Conservation (phyloP, 148 eudicot species). For the Suaeda aralocaspica region DNA sequence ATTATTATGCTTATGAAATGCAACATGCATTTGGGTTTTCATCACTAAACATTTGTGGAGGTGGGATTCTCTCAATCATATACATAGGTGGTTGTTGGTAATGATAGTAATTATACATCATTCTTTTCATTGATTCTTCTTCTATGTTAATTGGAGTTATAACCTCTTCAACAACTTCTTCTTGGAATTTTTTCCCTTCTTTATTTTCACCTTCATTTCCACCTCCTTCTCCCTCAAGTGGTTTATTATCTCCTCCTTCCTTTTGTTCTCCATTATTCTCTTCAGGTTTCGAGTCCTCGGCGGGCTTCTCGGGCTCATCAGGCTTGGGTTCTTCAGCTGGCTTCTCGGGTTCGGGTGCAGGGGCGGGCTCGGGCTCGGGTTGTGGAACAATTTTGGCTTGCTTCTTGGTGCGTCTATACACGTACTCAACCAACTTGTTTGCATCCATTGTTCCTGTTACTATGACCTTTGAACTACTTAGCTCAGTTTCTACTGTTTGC, state of each 20-base stretch:
- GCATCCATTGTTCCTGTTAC: constrained; percentile 94
- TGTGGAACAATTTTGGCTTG: constrained; percentile 75
- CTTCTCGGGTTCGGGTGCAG: constrained; percentile 39
- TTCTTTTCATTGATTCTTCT: constrained; percentile 53
- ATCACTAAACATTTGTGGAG: constrained; percentile 91
- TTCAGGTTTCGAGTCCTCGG: constrained; percentile 24
- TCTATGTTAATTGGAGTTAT: constrained; percentile 18
- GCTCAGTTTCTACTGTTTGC: constrained; percentile 67
- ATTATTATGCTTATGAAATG: constrained; percentile 38
- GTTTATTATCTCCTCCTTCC: neutral
- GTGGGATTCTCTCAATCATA: constrained; percentile 74
- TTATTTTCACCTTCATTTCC: constrained; percentile 17
- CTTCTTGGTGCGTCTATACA: constrained; percentile 78
- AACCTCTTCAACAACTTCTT: constrained; percentile 6
- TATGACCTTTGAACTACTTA: constrained; percentile 62
- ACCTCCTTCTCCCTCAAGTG: constrained; percentile 19
- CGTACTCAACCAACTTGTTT: constrained; percentile 64
- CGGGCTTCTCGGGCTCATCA: constrained; percentile 29
- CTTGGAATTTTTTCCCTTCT: constrained; percentile 15
- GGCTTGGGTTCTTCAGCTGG: constrained; percentile 36
- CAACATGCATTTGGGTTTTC: constrained; percentile 95
- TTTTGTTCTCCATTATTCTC: constrained; percentile 2
- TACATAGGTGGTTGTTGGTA: constrained; percentile 67
- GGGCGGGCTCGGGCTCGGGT: constrained; percentile 63
- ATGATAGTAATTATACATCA: constrained; percentile 42